Base-by-base conservation (phyloP, 2,329 filamentous ascomycete genomes). In the Graphiopsis chlorocephala region DNA sequence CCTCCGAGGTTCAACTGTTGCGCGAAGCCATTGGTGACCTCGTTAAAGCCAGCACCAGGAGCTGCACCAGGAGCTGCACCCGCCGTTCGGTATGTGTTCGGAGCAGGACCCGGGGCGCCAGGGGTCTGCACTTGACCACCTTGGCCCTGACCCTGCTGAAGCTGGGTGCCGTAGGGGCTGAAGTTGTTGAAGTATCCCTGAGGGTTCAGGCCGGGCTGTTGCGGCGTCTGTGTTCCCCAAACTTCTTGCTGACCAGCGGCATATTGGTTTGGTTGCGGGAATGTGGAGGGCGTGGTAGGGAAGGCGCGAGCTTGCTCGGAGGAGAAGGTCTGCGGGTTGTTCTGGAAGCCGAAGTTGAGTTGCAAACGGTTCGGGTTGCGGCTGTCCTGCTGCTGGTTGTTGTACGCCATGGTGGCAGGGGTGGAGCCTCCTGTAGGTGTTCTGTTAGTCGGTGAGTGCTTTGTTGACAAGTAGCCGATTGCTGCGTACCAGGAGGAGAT, bases 1-100 rank as follows among this genome's bases (percentile, higher is more conserved):
- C 87, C 87, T 66, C 91, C 90, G 25, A 98, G 85, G 78, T 97
- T 96, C 78, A 98, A 96, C 78, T 99, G 95, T 77, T 97, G 92
- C 66, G 93, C 93, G 53, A 98, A 85, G 31, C 93, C 93, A 72
- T 92, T 95, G 72, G 94, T 96, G 71, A 90, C 90, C 75, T 97
- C 93, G 73, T 91, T 92, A 75, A 82, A 86, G 81, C 78, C 78
- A 26, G 55, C 57, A 65, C 84, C 85, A 5, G 86, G 85, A 20
- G 38, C 38, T 20, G 38, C 23, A 7, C 38, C 38, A 45, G 38
- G 38, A n/a, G n/a, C n/a, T 14, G 50, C 45, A 65, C 84, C 85
- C 4, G 86, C 85, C 3, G 86, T 84, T 72, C 81, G 83, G 73
- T 86, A 87, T 26, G 59, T 29, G n/a, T 45, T 62, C 8, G 60